These are phyloP conservation scores for Penicillium carneum DNA, from an alignment of 2,329 filamentous ascomycete genomes.

Conservation along the genomic window DNA sequence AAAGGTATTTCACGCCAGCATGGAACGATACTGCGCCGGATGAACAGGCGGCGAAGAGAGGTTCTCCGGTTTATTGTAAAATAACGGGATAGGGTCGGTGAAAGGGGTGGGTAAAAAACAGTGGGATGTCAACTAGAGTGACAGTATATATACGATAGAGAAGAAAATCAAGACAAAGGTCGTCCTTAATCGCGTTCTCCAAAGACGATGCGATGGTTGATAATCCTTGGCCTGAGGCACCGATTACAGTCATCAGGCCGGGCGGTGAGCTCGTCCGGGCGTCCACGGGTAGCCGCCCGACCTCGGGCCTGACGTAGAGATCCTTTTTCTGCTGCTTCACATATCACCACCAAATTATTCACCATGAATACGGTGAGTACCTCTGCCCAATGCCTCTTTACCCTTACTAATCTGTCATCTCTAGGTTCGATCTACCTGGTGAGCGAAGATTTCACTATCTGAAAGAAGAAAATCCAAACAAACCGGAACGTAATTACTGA, in stretches of 20 bases:
- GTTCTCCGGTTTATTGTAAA: slow-evolving; percentile 1
- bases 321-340: slow-evolving; percentile 22
- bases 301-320: slow-evolving; percentile 32
- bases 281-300: slow-evolving; percentile 15
- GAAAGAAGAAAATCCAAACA: neutral
- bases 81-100: neutral
- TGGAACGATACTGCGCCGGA: slow-evolving; percentile 30
- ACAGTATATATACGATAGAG: neutral
- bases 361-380: slow-evolving; percentile 63
- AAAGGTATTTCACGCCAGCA: slow-evolving; percentile 28
- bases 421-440: slow-evolving; percentile 68
- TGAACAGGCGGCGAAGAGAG: slow-evolving; percentile 23
- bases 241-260: slow-evolving; percentile 8
- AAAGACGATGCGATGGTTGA: slow-evolving; percentile 12
- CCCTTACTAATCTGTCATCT: slow-evolving; percentile 18
- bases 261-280: too few species aligned
- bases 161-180: neutral
- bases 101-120: neutral
- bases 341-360: slow-evolving; percentile 8
- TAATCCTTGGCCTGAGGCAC: slow-evolving; percentile 39
- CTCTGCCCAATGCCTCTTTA: neutral
- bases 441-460: slow-evolving; percentile 40
- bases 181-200: neutral
- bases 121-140: neutral
- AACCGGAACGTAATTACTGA: slow-evolving; percentile 27